Evolutionary conservation across 371 early-diverging fungal species (phyloP), one percentile per base, ranked within the genome.

Genomic region (Zopfochytrium polystomum): DNA sequence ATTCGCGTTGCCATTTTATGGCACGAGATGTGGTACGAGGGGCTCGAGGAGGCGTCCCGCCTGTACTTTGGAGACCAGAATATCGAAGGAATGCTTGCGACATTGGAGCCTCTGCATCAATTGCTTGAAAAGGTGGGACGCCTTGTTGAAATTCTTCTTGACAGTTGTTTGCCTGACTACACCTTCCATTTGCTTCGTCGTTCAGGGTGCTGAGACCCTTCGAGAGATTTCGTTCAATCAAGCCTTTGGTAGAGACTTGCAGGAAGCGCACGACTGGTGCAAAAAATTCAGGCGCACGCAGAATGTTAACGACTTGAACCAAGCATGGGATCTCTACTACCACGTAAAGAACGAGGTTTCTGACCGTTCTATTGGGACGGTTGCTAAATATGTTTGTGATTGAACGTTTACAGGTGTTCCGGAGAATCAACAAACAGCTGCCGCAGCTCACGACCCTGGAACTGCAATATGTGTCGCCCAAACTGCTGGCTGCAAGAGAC

Each of bases 11-110:
- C 99, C 18, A 91, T 96, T 55, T 68, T 96, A 34, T 94, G 95
- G 92, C 92, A 93, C 55, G 99, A 98, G 77, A 89, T 93, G 92
- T 98, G 99, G 98, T 89, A 90, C 55, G 95, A 97, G 65, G 94
- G 94, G 2, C 72, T 98, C 18, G 92, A 93, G 68, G 94, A 93
- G 62, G 95, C 96, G 0, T 92, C 92, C 0, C 70, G 90, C 38
- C 77, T 89, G 13, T 96, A 91, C 65, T 93, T 89, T 70, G 88
- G 87, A 26, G 89, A 93, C 29, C 86, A 86, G 48, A 91, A 95
- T 64, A 83, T 87, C 7, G 90, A 89, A 29, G 94, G 90, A 47
- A 96, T 96, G 96, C 86, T 95, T 79, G 85, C 87, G 1, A 89
- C 87, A 2, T 74, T 98, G 15, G 87, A 89, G 58, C 93, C 92